A percentile compares a stretch with the other conserved stretches of the same genome.
These are phyloP conservation scores for Parietaria judaica DNA, from an alignment of 306 rosid genomes.

Conservation along the genomic window DNA sequence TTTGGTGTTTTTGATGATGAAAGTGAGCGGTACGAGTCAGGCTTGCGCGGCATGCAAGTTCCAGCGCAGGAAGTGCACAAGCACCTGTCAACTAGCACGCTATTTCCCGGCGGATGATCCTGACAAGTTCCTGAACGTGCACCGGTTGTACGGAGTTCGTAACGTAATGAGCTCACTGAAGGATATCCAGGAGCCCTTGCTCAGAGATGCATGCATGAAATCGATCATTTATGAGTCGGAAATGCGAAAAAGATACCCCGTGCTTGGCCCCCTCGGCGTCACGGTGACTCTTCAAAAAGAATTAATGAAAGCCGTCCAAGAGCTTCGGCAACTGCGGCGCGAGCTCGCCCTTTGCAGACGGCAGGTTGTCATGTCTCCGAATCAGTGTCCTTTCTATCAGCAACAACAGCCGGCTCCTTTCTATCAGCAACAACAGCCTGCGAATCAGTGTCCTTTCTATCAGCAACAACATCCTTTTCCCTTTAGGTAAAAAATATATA, in stretches of 20 bases:
- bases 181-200: neutral
- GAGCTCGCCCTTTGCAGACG: conserved; percentile 3
- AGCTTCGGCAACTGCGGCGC: conserved; percentile 3
- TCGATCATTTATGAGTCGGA: conserved; percentile 48
- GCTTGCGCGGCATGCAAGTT: conserved; percentile 56
- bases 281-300: neutral
- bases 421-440: no score
- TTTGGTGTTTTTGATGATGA: no score
- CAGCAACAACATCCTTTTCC: no score
- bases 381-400: no score
- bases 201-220: conserved; percentile 37
- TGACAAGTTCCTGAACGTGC: conserved; percentile 34
- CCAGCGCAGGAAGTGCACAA: conserved; percentile 41
- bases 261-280: conserved; percentile 33
- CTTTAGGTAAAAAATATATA: no score
- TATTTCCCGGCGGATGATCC: conserved; percentile 49
- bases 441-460: no score
- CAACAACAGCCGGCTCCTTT: no score
- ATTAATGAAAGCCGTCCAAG: neutral
- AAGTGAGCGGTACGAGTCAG: no score
- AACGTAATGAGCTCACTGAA: conserved; percentile 32
- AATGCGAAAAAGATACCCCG: conserved; percentile 30
- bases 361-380: neutral
- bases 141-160: conserved; percentile 48
- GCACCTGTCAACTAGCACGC: conserved; percentile 37